Conservation (phyloP, 352 stramenopile genomes). For the Phytophthora sp. region DNA sequence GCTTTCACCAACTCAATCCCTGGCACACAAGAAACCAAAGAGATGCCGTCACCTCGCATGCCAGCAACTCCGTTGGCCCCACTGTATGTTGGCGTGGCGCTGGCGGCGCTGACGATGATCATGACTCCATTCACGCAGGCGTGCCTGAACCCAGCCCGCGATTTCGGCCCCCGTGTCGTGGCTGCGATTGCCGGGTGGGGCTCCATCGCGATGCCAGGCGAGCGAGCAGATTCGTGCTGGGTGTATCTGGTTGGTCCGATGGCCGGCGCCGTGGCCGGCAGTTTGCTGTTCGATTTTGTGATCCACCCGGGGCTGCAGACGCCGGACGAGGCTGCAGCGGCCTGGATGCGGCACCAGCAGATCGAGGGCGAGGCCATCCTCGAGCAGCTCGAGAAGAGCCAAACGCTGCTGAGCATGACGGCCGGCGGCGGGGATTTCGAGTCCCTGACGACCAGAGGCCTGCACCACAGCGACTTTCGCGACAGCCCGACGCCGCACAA, state of each 20-base stretch:
- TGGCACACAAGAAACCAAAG: constrained; percentile 1
- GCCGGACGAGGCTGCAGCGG: constrained; percentile 23
- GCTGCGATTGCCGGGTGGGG: constrained; percentile 70
- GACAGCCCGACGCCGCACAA: constrained; percentile 43
- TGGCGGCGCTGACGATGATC: constrained; percentile 55
- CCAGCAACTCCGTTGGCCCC: constrained; percentile 30
- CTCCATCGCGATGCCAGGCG: constrained; percentile 41
- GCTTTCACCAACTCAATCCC: constrained; percentile 22
- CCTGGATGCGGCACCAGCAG: constrained; percentile 37
- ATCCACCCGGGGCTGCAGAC: constrained; percentile 37
- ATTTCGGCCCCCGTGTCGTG: constrained; percentile 77
- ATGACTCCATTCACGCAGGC: constrained; percentile 73
- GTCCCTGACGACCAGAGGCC: constrained; percentile 6
- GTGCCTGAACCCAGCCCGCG: constrained; percentile 76
- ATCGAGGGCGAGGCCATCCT: constrained; percentile 37
- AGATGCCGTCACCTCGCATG: constrained; percentile 13
- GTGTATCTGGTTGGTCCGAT: constrained; percentile 70
- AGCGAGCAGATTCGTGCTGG: constrained; percentile 55
- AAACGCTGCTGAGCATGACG: constrained; percentile 29
- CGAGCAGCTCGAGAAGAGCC: constrained; percentile 40
- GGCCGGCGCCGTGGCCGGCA: constrained; percentile 58
- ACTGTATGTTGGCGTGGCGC: constrained; percentile 56
- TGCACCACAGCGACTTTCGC: constrained; percentile 44
- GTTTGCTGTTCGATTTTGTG: constrained; percentile 56
- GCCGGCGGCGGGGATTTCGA: constrained; percentile 18